Percentiles rank a stretch among this genome's conserved stretches.
These are phyloP conservation scores for Posidonia australis DNA, from an alignment of 106 monocot species.

Conservation along the genomic window DNA sequence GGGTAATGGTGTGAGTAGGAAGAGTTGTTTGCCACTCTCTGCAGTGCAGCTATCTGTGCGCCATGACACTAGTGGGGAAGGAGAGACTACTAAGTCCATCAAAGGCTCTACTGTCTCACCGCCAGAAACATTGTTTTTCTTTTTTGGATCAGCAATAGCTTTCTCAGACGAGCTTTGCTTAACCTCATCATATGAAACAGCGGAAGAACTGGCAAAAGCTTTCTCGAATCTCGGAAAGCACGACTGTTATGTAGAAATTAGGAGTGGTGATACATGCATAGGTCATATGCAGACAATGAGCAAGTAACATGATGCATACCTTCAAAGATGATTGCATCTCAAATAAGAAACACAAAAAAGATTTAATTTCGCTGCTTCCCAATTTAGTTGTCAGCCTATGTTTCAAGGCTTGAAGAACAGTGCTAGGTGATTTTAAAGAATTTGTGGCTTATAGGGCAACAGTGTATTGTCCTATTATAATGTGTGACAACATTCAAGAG, in stretches of 20 bases:
- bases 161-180: background rate
- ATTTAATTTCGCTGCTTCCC: constrained; percentile 50
- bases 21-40: constrained; percentile 60
- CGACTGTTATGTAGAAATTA: constrained; percentile 29
- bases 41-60: constrained; percentile 34
- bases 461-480: no score
- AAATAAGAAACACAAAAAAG: constrained; percentile 38
- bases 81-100: constrained; percentile 51
- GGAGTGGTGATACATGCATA: background rate
- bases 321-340: constrained; percentile 55
- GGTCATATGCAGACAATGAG: background rate
- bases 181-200: constrained; percentile 1
- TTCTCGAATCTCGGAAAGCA: constrained; percentile 55
- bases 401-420: constrained; percentile 27
- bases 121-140: constrained; percentile 2
- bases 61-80: constrained; percentile 91
- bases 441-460: no score
- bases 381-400: constrained; percentile 19
- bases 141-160: constrained; percentile 15
- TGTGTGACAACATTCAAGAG: no score
- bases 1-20: constrained; percentile 76
- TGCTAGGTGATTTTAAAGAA: no score
- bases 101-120: constrained; percentile 11
- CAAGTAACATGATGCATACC: constrained; percentile 20
- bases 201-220: constrained; percentile 10